Evolutionary conservation across 106 monocot species (phyloP).

Genomic region (Alisma plantagoaquatica): DNA sequence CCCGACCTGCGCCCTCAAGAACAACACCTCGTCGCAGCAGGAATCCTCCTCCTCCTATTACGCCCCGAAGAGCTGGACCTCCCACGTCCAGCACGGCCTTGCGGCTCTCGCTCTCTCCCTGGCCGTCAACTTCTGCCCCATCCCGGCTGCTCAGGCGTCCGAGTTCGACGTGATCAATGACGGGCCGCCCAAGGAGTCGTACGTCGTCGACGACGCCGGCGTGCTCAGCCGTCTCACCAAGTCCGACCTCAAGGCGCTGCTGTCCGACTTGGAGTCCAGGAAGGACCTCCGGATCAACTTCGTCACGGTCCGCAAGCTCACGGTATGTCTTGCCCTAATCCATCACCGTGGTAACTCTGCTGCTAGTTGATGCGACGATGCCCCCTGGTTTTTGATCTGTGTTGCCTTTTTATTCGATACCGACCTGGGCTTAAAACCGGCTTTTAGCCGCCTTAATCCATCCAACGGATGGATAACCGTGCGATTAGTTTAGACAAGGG

Average conservation of each 20-base stretch:
- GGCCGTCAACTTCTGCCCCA: constrained; percentile 58
- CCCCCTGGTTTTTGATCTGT: no score
- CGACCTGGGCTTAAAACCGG: no score
- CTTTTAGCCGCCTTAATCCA: no score
- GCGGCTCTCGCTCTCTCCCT: constrained; percentile 73
- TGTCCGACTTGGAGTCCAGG: constrained; percentile 74
- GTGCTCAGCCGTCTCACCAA: constrained; percentile 89
- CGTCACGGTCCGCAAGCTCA: constrained; percentile 91
- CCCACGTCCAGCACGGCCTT: constrained; percentile 48
- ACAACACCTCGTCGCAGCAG: not conserved
- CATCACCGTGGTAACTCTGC: no score
- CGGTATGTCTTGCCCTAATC: no score
- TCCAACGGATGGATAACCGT: no score
- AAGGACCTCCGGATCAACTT: constrained; percentile 85
- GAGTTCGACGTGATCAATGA: constrained; percentile 88
- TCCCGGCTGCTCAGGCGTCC: constrained; percentile 39
- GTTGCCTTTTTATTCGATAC: no score
- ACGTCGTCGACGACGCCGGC: constrained; percentile 81
- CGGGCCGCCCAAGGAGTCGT: constrained; percentile 68
- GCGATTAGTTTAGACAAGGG: no score
- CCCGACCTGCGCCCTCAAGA: not conserved
- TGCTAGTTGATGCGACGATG: no score
- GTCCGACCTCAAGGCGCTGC: constrained; percentile 61
- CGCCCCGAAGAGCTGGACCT: constrained; percentile 26
- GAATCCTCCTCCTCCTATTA: not conserved